Base-by-base conservation (phyloP, 257 asterid genomes). In the Cynanchum wilfordii region DNA sequence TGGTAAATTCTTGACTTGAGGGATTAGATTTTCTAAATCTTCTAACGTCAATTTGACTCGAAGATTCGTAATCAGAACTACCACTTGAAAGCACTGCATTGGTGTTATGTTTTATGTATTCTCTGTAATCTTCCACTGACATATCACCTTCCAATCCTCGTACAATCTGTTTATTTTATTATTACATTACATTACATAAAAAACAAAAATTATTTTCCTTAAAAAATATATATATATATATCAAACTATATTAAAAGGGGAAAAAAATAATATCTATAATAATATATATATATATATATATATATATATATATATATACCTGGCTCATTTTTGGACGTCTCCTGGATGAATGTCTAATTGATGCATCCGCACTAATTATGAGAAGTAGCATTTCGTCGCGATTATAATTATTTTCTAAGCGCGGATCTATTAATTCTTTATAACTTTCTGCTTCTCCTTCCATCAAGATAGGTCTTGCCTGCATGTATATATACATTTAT, bases 241-340 rank as follows among this genome's bases (percentile, higher is more conserved):
- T 3, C 5, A 33, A 33, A 3, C 38, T 33, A 33, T 33, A 33
- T 33, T 33, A 33, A 33, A 33, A 33, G 38, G 38, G n/a, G n/a
- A n/a, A 33, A 33, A 2, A 33, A 33, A 33, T 33, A 33, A 33
- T 33, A n/a, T n/a, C n/a, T n/a, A n/a, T n/a, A n/a, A n/a, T n/a
- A n/a, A n/a, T n/a, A n/a, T 44, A 44, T 47, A 47, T 47, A 47
- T 47, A 47, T 47, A 11, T 47, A 47, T 47, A 47, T 9, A 47
- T 7, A 44, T 44, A 47, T 45, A 25, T 4, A 19, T 30, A 44
- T 20, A 49, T 20, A 30, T 33, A 7, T 5, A 89, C 98, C 93
- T 88, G 93, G 57, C 98, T 93, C 98, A 89, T 93, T 80, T 77
- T 93, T 16, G 98, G 96, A 27, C 98, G 98, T 68, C 86, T 83